Base-by-base conservation (phyloP, 2,329 filamentous ascomycete species). In the Byssothecium circinans region DNA sequence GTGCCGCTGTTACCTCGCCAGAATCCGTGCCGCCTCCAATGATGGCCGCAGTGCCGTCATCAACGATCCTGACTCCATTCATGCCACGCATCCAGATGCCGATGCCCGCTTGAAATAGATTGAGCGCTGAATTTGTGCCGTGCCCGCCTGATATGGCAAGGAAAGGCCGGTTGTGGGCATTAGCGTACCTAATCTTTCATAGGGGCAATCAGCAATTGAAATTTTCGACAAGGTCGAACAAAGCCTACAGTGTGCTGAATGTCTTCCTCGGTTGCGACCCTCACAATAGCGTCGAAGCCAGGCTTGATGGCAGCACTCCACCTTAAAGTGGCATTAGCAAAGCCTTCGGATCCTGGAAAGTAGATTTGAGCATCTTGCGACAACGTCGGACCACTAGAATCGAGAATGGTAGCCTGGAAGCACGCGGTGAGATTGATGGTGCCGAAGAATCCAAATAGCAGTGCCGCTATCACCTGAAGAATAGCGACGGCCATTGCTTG, bases 121-220 rank as follows among this genome's bases (percentile, higher is more conserved):
- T 60, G 2, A 71, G 45, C 1, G 60, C 57, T 0, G 57, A 53
- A 1, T 57, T 48, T 18, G 53, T 62, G 2, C 69, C 68, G 50
- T 75, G 73, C 1, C 67, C 63, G 5, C 64, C 67, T 3, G 65
- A 67, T 1, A 68, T 69, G 1, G 65, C 65, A 8, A 73, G 64
- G 33, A 74, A 73, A 0, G 69, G 60, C 8, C 67, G 61, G 3
- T 52, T 41, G 27, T 57, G 44, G 6, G 57, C 53, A 35, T 67
- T 57, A 1, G 55, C 57, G 45, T 45, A 60, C 1, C 51, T 33
- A 7, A 65, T 54, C 60, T 62, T n/a, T 15, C 8, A 12, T 22
- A 3, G 14, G n/a, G n/a, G n/a, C n/a, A n/a, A n/a, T 39, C 12
- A 33, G 22, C 40, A 2, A 32, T 2, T 3, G 8, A 5, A 11